Conservation (phyloP, 73 alveolate species). For the Breviolum minutum region DNA sequence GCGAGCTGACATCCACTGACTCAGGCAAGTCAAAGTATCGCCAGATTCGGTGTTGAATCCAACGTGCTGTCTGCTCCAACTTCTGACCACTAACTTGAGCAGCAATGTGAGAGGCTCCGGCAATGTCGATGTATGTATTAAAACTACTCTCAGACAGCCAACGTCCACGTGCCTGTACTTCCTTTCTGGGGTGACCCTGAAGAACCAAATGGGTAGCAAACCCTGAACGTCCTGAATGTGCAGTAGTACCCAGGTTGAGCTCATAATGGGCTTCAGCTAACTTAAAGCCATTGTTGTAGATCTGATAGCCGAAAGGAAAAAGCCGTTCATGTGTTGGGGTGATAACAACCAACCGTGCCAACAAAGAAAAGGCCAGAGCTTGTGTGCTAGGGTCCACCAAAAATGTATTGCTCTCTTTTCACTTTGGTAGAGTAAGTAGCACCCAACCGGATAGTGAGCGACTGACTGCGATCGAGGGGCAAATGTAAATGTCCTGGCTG, state of each 20-base stretch:
- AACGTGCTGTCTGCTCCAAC: not conserved
- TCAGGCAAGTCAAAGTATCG: not conserved
- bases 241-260: not conserved
- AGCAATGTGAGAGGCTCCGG: not conserved
- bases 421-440: slow-evolving; percentile 15
- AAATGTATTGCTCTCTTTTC: not conserved
- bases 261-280: not conserved
- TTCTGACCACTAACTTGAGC: not conserved
- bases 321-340: not conserved
- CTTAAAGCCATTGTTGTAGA: not conserved
- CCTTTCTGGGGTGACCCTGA: not conserved
- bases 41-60: not conserved
- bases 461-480: not conserved
- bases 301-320: not conserved
- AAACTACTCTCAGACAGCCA: slow-evolving; percentile 11
- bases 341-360: not conserved
- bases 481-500: not conserved
- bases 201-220: not conserved
- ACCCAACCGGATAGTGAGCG: not conserved
- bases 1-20: not conserved
- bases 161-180: not conserved
- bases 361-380: not conserved
- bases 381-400: not conserved
- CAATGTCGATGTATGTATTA: not conserved
- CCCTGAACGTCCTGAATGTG: slow-evolving; percentile 5